These are phyloP conservation scores for Tylopilus rubrobrunneus DNA, from an alignment of 768 basidiomycete genomes.

Conservation along the genomic window DNA sequence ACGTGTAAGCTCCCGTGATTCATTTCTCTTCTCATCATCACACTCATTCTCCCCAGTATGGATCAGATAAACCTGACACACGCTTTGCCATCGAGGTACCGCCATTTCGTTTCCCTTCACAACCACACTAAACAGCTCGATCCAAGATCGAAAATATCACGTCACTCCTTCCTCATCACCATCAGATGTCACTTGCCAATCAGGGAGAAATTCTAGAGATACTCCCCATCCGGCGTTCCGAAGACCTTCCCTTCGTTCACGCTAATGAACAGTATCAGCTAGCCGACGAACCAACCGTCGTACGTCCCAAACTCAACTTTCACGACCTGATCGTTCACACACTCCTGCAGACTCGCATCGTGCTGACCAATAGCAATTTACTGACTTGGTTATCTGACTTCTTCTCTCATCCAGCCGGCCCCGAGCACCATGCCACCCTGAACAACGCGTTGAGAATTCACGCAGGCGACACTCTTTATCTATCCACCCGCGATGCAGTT, in stretches of 20 bases:
- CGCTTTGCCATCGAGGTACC: constrained; percentile 83
- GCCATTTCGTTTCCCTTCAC: constrained; percentile 1
- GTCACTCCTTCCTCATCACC: constrained; percentile 26
- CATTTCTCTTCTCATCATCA: constrained; percentile 10
- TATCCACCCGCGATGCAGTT: constrained; percentile 46
- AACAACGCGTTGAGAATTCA: constrained; percentile 42
- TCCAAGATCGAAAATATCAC: constrained; percentile 35
- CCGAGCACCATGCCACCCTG: constrained; percentile 31
- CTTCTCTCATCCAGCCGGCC: constrained; percentile 21
- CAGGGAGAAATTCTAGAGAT: constrained; percentile 30
- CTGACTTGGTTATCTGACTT: constrained; percentile 43
- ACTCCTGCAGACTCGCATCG: constrained; percentile 42
- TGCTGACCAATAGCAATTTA: constrained; percentile 43
- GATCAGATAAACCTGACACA: constrained; percentile 93
- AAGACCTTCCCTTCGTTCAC: constrained; percentile 26
- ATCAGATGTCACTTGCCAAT: constrained; percentile 21
- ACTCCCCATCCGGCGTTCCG: constrained; percentile 30
- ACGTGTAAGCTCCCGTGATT: constrained; percentile 47
- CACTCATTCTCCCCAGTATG: constrained; percentile 55
- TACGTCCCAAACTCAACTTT: constrained; percentile 12
- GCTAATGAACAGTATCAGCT: constrained; percentile 18
- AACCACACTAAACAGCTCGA: constrained; percentile 8
- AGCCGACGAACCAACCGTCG: constrained; percentile 24
- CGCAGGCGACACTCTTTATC: constrained; percentile 55
- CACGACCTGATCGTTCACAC: constrained; percentile 7